A percentile compares a stretch with the other conserved stretches of the same genome.
Evolutionary conservation across 208 protist genomes (phyloP).

Genomic region (Wallacemonas sp.): DNA sequence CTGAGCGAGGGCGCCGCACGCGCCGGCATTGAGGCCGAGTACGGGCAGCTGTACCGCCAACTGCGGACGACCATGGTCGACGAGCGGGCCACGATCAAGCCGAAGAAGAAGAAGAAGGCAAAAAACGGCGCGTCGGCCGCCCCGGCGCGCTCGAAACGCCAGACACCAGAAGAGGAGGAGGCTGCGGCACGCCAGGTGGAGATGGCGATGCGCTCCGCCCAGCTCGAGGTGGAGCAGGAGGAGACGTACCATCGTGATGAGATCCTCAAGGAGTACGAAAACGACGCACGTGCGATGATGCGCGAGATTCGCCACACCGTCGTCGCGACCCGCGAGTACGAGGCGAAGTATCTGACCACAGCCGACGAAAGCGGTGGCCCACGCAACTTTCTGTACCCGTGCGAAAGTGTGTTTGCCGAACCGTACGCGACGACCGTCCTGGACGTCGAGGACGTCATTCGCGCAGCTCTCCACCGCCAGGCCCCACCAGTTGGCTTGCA

Average conservation of each 20-base stretch:
- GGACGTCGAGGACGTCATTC: slow-evolving; percentile 68
- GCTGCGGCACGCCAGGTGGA: slow-evolving; percentile 58
- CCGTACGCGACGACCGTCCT: slow-evolving; percentile 68
- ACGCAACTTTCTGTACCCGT: slow-evolving; percentile 63
- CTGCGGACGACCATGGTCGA: slow-evolving; percentile 35
- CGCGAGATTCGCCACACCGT: slow-evolving; percentile 63
- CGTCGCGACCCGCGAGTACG: slow-evolving; percentile 60
- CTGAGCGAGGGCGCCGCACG: slow-evolving; percentile 62
- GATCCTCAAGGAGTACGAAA: slow-evolving; percentile 59
- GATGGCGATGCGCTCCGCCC: slow-evolving; percentile 36
- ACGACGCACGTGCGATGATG: slow-evolving; percentile 53
- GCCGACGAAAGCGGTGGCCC: slow-evolving; percentile 22
- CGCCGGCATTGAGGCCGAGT: slow-evolving; percentile 47
- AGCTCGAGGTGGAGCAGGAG: slow-evolving; percentile 61
- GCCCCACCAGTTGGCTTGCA: slow-evolving; percentile 64
- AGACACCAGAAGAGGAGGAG: slow-evolving; percentile 55
- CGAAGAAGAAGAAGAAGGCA: slow-evolving; percentile 55
- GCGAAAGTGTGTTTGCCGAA: slow-evolving; percentile 57
- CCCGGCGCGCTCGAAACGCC: slow-evolving; percentile 34
- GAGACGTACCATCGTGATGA: slow-evolving; percentile 38
- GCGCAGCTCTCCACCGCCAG: slow-evolving; percentile 53
- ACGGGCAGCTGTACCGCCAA: slow-evolving; percentile 28
- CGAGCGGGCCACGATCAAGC: slow-evolving; percentile 33
- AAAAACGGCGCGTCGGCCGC: slow-evolving; percentile 32
- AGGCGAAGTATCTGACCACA: slow-evolving; percentile 53